A percentile compares a stretch with the other conserved stretches of the same genome.
These are phyloP conservation scores for Neurospora sp. DNA, from an alignment of 495 filamentous ascomycete genomes.

Conservation along the genomic window DNA sequence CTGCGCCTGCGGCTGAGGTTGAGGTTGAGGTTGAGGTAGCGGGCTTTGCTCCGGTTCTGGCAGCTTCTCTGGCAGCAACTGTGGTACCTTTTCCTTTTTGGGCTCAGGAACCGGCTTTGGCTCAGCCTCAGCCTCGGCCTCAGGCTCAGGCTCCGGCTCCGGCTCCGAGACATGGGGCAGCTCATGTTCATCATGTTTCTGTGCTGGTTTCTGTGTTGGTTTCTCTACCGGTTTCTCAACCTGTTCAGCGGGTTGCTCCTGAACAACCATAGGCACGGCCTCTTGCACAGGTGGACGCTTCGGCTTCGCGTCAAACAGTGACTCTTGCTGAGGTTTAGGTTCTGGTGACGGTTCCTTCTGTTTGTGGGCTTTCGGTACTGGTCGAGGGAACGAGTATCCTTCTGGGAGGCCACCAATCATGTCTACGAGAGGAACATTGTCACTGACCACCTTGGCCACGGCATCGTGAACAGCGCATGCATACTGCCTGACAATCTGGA, in stretches of 20 bases:
- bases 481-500: constrained; percentile 19
- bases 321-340: constrained; percentile 1
- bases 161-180: background rate
- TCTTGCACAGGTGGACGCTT: background rate
- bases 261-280: background rate
- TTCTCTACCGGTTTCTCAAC: background rate
- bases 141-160: background rate
- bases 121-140: background rate
- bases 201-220: background rate
- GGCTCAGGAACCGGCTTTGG: background rate
- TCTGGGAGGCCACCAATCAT: constrained; percentile 27
- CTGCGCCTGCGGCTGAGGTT: background rate
- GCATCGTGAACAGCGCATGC: constrained; percentile 24
- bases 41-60: background rate
- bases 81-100: background rate
- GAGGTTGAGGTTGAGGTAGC: background rate
- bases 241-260: background rate
- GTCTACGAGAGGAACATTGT: constrained; percentile 18
- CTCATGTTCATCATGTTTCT: background rate
- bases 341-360: background rate
- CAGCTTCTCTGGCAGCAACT: background rate
- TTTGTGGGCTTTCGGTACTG: constrained; percentile 2
- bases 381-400: constrained; percentile 12
- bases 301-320: background rate
- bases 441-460: constrained; percentile 24